Evolutionary conservation across 495 filamentous ascomycete genomes (phyloP), one percentile per base, ranked within the genome.

Genomic region (Acidomyces sp.): DNA sequence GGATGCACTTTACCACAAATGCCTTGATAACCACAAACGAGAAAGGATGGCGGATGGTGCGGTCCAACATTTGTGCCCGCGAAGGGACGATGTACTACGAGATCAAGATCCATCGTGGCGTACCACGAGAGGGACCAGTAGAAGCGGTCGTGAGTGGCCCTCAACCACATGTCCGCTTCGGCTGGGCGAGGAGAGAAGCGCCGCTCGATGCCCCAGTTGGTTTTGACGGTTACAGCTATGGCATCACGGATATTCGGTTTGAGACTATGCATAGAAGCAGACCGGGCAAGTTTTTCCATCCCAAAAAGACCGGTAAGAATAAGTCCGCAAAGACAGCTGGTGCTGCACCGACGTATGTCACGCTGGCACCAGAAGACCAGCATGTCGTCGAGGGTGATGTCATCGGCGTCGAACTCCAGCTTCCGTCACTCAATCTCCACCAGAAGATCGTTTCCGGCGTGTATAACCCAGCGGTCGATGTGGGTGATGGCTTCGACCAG

Each of bases 151-250:
- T 40, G 23, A n/a, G 38, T 39, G 31, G 48, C 48, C 43, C 39
- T 27, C 55, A 57, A 26, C 51, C 61, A 13, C 86, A 97, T 59
- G 80, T 95, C 7, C 76, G 92, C 10, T 68, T 96, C 38, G 92
- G 92, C 1, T 95, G 84, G 61, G 86, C 90, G 1, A 66, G 92
- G 39, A 70, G 88, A 23, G 92, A 99, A 52, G 85, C 87, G 7
- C 83, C 84, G 13, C 65, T 94, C 2, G 92, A 96, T 51, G 82
- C 83, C 11, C 90, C 92, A 7, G 85, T 95, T 10, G 92, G 92
- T 0, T 93, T 87, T 50, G 90, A 99, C 57, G 86, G 83, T 24
- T 96, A 96, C 58, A 90, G 85, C 33, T 99, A 99, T 56, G 92
- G 83, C 15, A 71, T 99, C 39, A 77, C 87, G 16, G 92, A 96